Evolutionary conservation across 2,329 filamentous ascomycete genomes (phyloP).

Genomic region (Ophidiomyces ophidiicola): DNA sequence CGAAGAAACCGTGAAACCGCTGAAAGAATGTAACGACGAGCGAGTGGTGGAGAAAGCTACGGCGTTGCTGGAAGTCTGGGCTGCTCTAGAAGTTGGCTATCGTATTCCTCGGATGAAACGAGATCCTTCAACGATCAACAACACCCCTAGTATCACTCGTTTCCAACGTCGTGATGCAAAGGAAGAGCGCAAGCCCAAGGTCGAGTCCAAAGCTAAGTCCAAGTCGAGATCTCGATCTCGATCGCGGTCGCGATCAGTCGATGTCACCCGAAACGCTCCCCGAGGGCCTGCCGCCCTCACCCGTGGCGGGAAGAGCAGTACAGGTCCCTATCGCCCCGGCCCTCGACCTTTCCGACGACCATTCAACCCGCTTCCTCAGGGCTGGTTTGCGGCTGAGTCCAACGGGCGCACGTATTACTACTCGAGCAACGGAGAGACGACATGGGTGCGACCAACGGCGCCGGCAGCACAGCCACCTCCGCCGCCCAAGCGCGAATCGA

Average conservation of each 20-base stretch:
- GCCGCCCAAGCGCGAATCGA: slow-evolving; percentile 53
- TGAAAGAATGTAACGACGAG: slow-evolving; percentile 58
- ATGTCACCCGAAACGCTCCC: slow-evolving; percentile 25
- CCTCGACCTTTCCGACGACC: slow-evolving; percentile 45
- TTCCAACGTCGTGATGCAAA: slow-evolving; percentile 45
- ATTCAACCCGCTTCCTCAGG: slow-evolving; percentile 55
- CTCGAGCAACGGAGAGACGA: slow-evolving; percentile 61
- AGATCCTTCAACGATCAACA: slow-evolving; percentile 49
- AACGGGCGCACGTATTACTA: slow-evolving; percentile 77
- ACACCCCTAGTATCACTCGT: slow-evolving; percentile 49
- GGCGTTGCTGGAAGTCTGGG: slow-evolving; percentile 70
- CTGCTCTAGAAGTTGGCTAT: slow-evolving; percentile 78
- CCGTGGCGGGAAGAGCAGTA: slow-evolving; percentile 45
- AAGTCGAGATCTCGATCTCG: slow-evolving; percentile 37
- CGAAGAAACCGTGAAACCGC: slow-evolving; percentile 61
- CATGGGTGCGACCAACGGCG: slow-evolving; percentile 66
- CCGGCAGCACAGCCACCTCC: slow-evolving; percentile 52
- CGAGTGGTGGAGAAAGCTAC: slow-evolving; percentile 60
- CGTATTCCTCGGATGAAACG: slow-evolving; percentile 83
- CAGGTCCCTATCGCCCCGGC: slow-evolving; percentile 46
- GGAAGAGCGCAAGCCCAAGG: slow-evolving; percentile 38
- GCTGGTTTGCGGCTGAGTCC: slow-evolving; percentile 72
- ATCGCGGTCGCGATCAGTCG: slow-evolving; percentile 37
- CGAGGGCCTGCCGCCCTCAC: slow-evolving; percentile 34
- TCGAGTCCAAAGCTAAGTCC: slow-evolving; percentile 38